Evolutionary conservation across 768 basidiomycete species (phyloP), one percentile per base, ranked within the genome.

Genomic region (Russula abietina): DNA sequence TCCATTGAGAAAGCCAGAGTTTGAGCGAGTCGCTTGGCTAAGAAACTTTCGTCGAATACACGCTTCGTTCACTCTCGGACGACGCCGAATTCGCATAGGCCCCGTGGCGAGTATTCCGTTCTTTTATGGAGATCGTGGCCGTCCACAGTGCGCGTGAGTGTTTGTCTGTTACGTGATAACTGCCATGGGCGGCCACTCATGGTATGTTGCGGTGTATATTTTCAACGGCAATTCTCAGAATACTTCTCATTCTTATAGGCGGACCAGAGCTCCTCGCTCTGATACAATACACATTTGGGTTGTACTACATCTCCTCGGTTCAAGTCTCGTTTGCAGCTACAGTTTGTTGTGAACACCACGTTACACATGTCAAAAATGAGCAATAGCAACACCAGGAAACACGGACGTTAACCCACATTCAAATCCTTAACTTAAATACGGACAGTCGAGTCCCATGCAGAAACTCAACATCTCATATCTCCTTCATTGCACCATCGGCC

Each of bases 111-210:
- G 41, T 19, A 43, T 55, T 11, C 24, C 32, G 7, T 57, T 57
- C 45, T 48, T 57, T 32, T 36, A 48, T 14, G 56, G 45, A 24
- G 45, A 57, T 24, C 56, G 33, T 17, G 45, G 36, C 17, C 56
- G 10, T 26, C 45, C 28, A 24, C 33, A n/a, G n/a, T n/a, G n/a
- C n/a, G n/a, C n/a, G n/a, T n/a, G n/a, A n/a, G n/a, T n/a, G n/a
- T 97, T 93, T 68, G 82, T 98, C 51, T 95, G 96, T 68, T 98
- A 98, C 71, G 89, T 96, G 38, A 97, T 11, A 33, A 32, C 12
- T 65, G 89, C 91, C 2, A 91, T 98, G n/a, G n/a, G n/a, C 28
- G 28, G 28, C 28, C 28, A 30, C 28, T 30, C 28, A 30, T 30
- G 91, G 95, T 95, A 65, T 67, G 87, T 73, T 36, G 59, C 61